Evolutionary conservation across 2,329 filamentous ascomycete genomes (phyloP).

Genomic region (Coleophoma eucalyptorum): DNA sequence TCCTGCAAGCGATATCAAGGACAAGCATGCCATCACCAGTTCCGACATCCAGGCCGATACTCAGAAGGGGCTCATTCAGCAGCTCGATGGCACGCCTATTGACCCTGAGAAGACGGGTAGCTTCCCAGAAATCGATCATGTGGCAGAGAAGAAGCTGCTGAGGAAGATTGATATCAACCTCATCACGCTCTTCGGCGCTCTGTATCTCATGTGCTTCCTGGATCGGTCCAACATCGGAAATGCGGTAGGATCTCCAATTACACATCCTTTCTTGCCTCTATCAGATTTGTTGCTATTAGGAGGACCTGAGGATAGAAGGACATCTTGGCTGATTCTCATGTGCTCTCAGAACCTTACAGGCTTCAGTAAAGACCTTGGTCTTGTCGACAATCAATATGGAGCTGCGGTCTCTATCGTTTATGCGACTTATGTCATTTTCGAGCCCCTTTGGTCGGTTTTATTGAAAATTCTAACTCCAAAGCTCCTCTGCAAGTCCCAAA

Average conservation of each 20-base stretch:
- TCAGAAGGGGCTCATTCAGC: neutral
- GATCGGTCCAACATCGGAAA: constrained; percentile 3
- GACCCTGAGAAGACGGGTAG: neutral
- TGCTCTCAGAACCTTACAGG: constrained; percentile 1
- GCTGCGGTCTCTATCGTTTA: constrained; percentile 3
- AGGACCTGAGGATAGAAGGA: too few relatives aligned
- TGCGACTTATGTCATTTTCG: constrained; percentile 2
- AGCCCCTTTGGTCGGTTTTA: neutral
- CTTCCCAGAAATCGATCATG: constrained; percentile 1
- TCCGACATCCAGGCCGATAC: neutral
- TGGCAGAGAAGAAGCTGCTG: constrained; percentile 1
- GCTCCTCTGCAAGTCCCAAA: neutral
- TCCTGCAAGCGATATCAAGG: neutral
- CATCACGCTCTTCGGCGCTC: constrained; percentile 1
- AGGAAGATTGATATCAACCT: constrained; percentile 5
- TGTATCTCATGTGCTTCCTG: constrained; percentile 3
- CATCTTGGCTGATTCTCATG: too few relatives aligned
- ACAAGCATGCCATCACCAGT: too few relatives aligned
- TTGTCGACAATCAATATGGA: constrained; percentile 1
- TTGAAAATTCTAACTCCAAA: constrained; percentile 2
- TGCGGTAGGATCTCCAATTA: neutral
- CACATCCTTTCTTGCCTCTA: too few relatives aligned
- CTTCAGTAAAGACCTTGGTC: constrained; percentile 1
- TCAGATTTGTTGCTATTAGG: too few relatives aligned
- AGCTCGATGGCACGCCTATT: neutral